These are phyloP conservation scores for Aurifilum marmelostoma DNA, from an alignment of 2,329 filamentous ascomycete species.

Conservation along the genomic window DNA sequence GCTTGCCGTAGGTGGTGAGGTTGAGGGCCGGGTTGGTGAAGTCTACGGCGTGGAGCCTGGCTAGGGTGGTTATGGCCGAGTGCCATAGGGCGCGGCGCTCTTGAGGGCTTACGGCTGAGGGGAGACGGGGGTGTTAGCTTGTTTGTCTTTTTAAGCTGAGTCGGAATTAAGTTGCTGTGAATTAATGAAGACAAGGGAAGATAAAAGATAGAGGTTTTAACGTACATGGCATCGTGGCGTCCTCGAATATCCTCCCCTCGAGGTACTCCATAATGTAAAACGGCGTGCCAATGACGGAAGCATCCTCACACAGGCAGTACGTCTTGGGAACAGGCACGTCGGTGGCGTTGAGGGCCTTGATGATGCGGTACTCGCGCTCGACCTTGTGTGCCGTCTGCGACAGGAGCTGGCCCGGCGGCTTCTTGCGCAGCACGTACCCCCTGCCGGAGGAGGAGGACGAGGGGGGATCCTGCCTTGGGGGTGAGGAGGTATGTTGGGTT, in stretches of 20 bases:
- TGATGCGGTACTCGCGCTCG: conserved; percentile 91
- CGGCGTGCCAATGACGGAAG: conserved; percentile 77
- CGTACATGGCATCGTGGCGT: conserved; percentile 43
- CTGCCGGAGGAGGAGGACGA: conserved; percentile 54
- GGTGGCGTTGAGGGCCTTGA: conserved; percentile 77
- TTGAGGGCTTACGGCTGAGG: conserved; percentile 70
- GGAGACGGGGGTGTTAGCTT: conserved; percentile 56
- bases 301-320: conserved; percentile 85
- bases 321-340: conserved; percentile 85
- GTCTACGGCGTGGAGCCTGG: conserved; percentile 79
- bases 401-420: conserved; percentile 91
- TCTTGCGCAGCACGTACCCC: conserved; percentile 92
- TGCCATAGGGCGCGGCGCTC: conserved; percentile 84
- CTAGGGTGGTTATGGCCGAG: conserved; percentile 80
- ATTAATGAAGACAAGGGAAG: too few relatives aligned
- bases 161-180: neutral
- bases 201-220: neutral
- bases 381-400: conserved; percentile 95
- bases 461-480: conserved; percentile 41
- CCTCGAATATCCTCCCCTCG: conserved; percentile 90
- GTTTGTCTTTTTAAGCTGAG: too few relatives aligned
- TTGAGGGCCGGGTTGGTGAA: conserved; percentile 60
- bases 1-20: conserved; percentile 73
- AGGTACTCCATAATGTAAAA: conserved; percentile 99
- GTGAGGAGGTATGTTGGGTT: conserved; percentile 96